These are phyloP conservation scores for Thuidium tamariscinum DNA, from an alignment of 225 moss, liverwort and hornwort genomes.

Conservation along the genomic window DNA sequence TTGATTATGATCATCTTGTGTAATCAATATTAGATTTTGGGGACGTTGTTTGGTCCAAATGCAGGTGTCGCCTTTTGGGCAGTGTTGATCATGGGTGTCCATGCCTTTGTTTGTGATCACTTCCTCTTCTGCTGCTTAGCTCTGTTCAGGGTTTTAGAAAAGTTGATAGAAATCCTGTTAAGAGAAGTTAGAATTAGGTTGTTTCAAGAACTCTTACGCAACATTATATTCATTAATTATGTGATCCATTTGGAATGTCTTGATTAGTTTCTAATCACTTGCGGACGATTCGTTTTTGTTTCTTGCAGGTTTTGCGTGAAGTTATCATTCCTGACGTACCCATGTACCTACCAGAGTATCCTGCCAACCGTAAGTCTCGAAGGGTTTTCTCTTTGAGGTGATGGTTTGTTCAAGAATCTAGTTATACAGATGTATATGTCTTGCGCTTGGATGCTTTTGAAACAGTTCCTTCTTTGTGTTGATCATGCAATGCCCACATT, in stretches of 20 bases:
- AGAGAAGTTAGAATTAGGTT: neutral
- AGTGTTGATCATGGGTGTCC: neutral
- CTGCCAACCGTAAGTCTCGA: conserved; percentile 52
- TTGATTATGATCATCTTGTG: neutral
- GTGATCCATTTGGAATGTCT: neutral
- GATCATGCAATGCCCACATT: neutral
- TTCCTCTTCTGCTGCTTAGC: neutral
- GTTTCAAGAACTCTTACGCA: neutral
- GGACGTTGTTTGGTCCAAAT: neutral
- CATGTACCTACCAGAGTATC: conserved; percentile 84
- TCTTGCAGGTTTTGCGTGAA: conserved; percentile 42
- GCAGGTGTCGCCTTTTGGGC: neutral
- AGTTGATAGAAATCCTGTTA: neutral
- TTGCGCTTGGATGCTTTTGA: neutral
- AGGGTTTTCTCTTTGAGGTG: neutral
- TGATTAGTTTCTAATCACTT: neutral
- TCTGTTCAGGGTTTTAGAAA: neutral
- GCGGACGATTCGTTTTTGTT: neutral
- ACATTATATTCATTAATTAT: neutral
- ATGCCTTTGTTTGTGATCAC: neutral
- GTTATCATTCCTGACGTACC: conserved; percentile 63
- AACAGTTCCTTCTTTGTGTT: neutral
- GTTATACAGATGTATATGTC: neutral
- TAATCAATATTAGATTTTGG: neutral
- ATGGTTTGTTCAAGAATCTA: neutral